phyloP scores from a whole-genome alignment of 306 rosid species.

The Oxytropis ochrocephala region DNA sequence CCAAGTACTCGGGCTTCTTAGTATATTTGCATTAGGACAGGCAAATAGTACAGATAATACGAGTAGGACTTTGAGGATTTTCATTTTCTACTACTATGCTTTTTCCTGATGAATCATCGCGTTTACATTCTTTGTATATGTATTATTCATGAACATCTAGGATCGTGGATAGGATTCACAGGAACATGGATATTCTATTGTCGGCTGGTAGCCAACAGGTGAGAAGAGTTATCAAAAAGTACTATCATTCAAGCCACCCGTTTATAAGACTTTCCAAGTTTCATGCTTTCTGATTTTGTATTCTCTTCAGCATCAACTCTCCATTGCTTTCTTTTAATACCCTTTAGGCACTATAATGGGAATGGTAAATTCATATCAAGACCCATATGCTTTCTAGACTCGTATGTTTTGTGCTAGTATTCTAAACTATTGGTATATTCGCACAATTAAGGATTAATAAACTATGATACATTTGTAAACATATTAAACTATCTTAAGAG shows the following conservation, averaged over 20 bases:
- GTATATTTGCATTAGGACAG: constrained; percentile 5
- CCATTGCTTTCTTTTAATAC: constrained; percentile 9
- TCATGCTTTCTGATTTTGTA: not conserved
- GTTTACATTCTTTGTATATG: not conserved
- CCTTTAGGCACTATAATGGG: constrained; percentile 1
- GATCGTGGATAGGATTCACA: not conserved
- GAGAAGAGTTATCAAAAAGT: not conserved
- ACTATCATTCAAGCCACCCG: not conserved
- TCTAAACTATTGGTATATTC: constrained; percentile 9
- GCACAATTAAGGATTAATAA: not conserved
- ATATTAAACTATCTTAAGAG: not conserved
- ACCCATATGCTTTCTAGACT: not conserved
- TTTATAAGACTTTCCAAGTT: not conserved
- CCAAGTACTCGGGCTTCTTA: too few species aligned
- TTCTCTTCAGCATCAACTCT: constrained; percentile 10
- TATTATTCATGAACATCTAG: not conserved
- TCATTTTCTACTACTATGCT: not conserved
- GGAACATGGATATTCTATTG: not conserved
- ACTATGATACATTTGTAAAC: not conserved
- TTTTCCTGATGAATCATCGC: not conserved
- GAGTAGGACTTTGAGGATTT: not conserved
- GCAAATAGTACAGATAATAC: not conserved
- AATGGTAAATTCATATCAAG: constrained; percentile 7
- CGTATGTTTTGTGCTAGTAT: not conserved
- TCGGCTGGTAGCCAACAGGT: not conserved